These are phyloP conservation scores for Phialemoniopsis sp. DNA, from an alignment of 2,329 filamentous ascomycete genomes.

Conservation along the genomic window DNA sequence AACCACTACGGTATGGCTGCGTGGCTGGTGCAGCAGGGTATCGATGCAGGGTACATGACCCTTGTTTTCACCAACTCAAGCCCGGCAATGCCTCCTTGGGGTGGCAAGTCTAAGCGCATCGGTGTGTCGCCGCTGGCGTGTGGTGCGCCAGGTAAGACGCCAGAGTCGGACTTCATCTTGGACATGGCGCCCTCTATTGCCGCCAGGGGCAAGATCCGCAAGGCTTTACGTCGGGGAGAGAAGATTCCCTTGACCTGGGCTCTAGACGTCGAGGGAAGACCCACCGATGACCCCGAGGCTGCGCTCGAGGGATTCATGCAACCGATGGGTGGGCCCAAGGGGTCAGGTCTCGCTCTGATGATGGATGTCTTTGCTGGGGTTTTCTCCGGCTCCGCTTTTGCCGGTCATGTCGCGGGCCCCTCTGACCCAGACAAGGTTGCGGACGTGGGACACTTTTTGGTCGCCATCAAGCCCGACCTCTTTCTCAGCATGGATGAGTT, in stretches of 20 bases:
- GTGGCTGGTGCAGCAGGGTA: constrained; percentile 73
- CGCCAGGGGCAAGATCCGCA: constrained; percentile 70
- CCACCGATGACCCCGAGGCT: constrained; percentile 66
- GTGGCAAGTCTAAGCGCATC: constrained; percentile 63
- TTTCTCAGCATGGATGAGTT: constrained; percentile 71
- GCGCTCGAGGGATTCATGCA: constrained; percentile 78
- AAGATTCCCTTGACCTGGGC: constrained; percentile 73
- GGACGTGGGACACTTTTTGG: constrained; percentile 71
- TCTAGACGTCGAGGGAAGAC: constrained; percentile 63
- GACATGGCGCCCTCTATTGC: constrained; percentile 71
- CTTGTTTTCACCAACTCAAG: constrained; percentile 70
- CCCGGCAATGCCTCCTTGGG: constrained; percentile 68
- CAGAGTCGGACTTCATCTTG: constrained; percentile 64
- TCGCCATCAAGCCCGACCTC: constrained; percentile 70
- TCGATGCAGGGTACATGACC: constrained; percentile 68
- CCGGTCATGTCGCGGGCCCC: constrained; percentile 70
- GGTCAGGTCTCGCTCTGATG: constrained; percentile 73
- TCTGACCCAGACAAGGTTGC: constrained; percentile 68
- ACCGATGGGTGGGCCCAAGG: constrained; percentile 82
- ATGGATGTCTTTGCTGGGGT: constrained; percentile 88
- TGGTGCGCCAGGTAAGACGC: constrained; percentile 62
- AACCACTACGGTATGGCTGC: constrained; percentile 85
- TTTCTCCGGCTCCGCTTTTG: constrained; percentile 73
- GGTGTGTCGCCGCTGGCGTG: constrained; percentile 73
- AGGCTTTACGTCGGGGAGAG: constrained; percentile 62